Evolutionary conservation across 2,329 filamentous ascomycete species (phyloP), one percentile per base, ranked within the genome.

Genomic region (Colletotrichum orbiculare): DNA sequence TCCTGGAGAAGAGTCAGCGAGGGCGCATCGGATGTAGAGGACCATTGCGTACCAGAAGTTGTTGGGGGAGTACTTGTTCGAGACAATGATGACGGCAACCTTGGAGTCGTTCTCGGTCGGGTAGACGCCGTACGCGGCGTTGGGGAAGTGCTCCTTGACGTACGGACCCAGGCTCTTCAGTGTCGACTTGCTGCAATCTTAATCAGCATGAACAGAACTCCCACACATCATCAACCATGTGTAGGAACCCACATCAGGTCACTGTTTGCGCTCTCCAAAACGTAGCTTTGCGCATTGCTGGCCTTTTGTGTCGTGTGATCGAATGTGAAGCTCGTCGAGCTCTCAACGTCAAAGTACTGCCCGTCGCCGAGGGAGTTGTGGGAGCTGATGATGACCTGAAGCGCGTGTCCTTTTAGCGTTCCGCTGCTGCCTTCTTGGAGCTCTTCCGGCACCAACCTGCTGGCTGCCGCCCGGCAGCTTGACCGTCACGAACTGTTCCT

Each of bases 31-130:
- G 13, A n/a, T 10, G n/a, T 41, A 17, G 33, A 15, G n/a, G 49
- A 48, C 2, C 3, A 34, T 9, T 46, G 15, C 80, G 46, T 82
- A 94, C 94, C 96, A 98, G 85, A 94, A 99, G 85, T 99, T 99
- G 77, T 94, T 93, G 8, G 96, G 96, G 73, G 92, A 97, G 83
- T 98, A 98, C 79, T 97, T 97, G 83, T 96, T 97, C 61, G 94
- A 92, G 53, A 97, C 94, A 54, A 97, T 88, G 59, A 97, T 79
- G 69, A 97, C 84, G 52, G 94, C 93, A 66, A 98, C 79, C 71
- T 89, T 88, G 35, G 87, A 86, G 76, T 95, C 92, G 69, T 90
- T 84, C 71, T 93, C 87, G 70, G 88, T 89, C 10, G 95, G 93
- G 77, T 92, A 97, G 53, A 93, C 92, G 70, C 94, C 93, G 71